These are phyloP conservation scores for Pseudonitzschia multiseries DNA, from an alignment of 108 stramenopile species.

Conservation along the genomic window DNA sequence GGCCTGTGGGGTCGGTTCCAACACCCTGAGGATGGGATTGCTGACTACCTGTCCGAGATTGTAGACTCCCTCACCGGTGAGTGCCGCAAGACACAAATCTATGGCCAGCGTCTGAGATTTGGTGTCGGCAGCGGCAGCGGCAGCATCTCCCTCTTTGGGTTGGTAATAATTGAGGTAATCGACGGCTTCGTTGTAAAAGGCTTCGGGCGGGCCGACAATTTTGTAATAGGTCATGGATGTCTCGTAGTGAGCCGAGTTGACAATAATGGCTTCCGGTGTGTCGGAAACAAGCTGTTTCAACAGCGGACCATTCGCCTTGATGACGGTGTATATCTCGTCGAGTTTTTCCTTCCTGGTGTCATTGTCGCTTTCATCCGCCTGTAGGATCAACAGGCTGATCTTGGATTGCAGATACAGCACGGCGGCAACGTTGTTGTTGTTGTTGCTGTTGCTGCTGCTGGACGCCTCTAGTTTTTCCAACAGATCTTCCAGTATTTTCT, in stretches of 20 bases:
- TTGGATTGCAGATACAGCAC: conserved; percentile 71
- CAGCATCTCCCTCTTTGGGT: conserved; percentile 33
- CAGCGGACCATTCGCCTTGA: conserved; percentile 52
- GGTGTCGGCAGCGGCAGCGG: conserved; percentile 17
- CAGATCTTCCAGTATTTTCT: conserved; percentile 26
- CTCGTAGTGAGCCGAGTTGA: conserved; percentile 90
- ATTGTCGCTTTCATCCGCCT: conserved; percentile 10
- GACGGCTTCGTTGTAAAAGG: conserved; percentile 90
- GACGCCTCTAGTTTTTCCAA: conserved; percentile 28
- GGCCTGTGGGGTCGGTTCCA: conserved; percentile 66
- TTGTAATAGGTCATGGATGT: conserved; percentile 89
- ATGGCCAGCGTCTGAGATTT: conserved; percentile 67
- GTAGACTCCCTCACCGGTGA: conserved; percentile 96
- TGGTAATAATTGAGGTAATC: conserved; percentile 79
- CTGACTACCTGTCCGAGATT: conserved; percentile 95
- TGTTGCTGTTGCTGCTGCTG: not conserved
- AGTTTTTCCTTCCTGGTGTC: conserved; percentile 38
- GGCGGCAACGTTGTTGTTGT: conserved; percentile 50
- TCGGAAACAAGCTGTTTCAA: conserved; percentile 61
- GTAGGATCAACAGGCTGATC: conserved; percentile 55
- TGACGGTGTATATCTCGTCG: conserved; percentile 47
- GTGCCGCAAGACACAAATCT: conserved; percentile 92
- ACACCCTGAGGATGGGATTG: conserved; percentile 74
- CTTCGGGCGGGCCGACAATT: conserved; percentile 92
- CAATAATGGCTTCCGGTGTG: conserved; percentile 66